Evolutionary conservation across 2,329 filamentous ascomycete genomes (phyloP).

Genomic region (Alternaria postmessia): DNA sequence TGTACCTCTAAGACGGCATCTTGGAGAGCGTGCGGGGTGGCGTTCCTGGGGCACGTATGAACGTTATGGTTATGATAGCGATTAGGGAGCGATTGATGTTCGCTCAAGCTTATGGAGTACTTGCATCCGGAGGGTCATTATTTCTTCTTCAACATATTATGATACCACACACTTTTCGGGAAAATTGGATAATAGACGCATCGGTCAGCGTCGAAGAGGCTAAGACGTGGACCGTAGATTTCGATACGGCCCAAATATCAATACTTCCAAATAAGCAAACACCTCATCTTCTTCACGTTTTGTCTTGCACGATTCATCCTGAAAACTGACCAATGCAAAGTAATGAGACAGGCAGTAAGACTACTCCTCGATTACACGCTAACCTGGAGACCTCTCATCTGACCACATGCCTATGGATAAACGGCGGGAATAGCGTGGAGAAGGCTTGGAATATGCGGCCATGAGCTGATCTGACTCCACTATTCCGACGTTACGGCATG

Average conservation of each 20-base stretch:
- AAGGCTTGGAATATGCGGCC: conserved; percentile 15
- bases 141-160: conserved; percentile 5
- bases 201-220: background rate
- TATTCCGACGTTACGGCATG: conserved; percentile 12
- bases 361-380: background rate
- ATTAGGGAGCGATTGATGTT: background rate
- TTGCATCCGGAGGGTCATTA: background rate
- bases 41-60: background rate
- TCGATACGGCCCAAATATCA: background rate
- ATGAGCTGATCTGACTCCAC: conserved; percentile 14
- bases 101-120: background rate
- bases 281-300: background rate
- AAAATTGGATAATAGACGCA: conserved; percentile 5
- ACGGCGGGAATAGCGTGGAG: background rate
- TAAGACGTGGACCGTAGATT: conserved; percentile 1
- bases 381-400: background rate
- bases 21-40: background rate
- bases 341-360: background rate
- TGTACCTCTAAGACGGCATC: background rate
- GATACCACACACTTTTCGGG: conserved; percentile 25
- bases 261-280: background rate
- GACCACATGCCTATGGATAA: conserved; percentile 2
- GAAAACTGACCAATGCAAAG: background rate
- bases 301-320: background rate
- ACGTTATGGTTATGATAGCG: conserved; percentile 7